Percentiles rank a stretch among this genome's conserved stretches.
phyloP scores from a whole-genome alignment of 352 stramenopile species.

The Phytophthora sp. region DNA sequence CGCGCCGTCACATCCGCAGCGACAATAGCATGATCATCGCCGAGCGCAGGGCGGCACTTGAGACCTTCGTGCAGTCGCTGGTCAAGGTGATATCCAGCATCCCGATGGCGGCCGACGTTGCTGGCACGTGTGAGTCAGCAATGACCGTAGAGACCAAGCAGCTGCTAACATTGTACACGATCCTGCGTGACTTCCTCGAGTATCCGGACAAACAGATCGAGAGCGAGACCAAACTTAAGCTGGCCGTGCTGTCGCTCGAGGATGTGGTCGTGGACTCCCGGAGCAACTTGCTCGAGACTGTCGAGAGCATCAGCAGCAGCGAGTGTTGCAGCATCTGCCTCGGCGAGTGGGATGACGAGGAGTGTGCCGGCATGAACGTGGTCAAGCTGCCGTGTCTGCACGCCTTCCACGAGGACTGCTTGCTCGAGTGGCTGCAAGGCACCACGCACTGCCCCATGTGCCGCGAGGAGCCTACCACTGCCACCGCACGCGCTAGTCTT shows the following conservation, averaged over 20 bases:
- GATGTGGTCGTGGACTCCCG: conserved; percentile 81
- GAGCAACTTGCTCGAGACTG: conserved; percentile 63
- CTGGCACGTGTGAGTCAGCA: neutral
- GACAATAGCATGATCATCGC: conserved; percentile 83
- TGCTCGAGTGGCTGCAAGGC: conserved; percentile 86
- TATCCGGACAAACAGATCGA: conserved; percentile 89
- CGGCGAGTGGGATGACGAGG: conserved; percentile 81
- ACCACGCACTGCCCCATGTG: conserved; percentile 88
- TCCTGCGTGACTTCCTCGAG: conserved; percentile 82
- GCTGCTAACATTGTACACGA: conserved; percentile 70
- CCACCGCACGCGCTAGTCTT: conserved; percentile 6
- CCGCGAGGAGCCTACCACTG: conserved; percentile 60
- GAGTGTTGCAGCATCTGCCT: conserved; percentile 90
- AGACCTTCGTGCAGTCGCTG: conserved; percentile 81
- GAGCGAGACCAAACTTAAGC: conserved; percentile 83
- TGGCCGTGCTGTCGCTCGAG: conserved; percentile 82
- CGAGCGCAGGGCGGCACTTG: conserved; percentile 66
- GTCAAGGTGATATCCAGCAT: conserved; percentile 86
- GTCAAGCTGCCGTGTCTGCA: conserved; percentile 86
- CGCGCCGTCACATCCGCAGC: conserved; percentile 70
- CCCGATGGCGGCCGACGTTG: conserved; percentile 47
- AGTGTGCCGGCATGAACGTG: conserved; percentile 82
- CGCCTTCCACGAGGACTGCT: conserved; percentile 87
- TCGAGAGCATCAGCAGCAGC: conserved; percentile 48
- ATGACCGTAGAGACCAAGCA: conserved; percentile 42